A percentile compares a stretch with the other conserved stretches of the same genome.
phyloP scores from a whole-genome alignment of 2,329 filamentous ascomycete species.

The Daldinia sp. region DNA sequence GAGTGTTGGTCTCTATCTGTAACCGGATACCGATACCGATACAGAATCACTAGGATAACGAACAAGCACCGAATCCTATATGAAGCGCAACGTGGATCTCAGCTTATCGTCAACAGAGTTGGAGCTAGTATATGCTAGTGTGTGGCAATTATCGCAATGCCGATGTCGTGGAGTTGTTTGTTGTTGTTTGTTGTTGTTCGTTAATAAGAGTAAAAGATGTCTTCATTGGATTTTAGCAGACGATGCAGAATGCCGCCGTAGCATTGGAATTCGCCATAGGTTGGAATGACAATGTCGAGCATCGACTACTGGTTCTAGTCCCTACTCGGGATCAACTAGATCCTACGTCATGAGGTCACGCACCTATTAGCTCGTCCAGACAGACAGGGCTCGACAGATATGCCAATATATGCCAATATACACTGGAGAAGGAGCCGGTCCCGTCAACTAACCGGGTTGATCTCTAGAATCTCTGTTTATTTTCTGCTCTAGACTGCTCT shows the following conservation, averaged over 20 bases:
- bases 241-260: not conserved
- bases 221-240: not conserved
- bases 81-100: constrained; percentile 5
- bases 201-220: not conserved
- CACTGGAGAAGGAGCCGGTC: not conserved
- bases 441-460: not conserved
- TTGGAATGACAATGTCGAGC: not conserved
- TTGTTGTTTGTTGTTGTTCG: not conserved
- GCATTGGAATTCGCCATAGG: not conserved
- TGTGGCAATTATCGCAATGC: not conserved
- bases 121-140: constrained; percentile 1
- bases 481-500: constrained; percentile 1
- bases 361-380: not conserved
- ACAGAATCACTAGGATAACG: not conserved
- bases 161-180: constrained; percentile 1
- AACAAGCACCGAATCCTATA: constrained; percentile 4
- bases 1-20: constrained; percentile 14
- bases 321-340: constrained; percentile 7
- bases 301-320: not conserved
- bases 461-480: constrained; percentile 4
- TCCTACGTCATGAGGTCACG: constrained; percentile 9
- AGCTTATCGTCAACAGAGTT: not conserved
- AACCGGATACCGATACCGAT: constrained; percentile 1
- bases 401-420: not conserved
- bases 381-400: not conserved